Evolutionary conservation across 139 green algal genomes (phyloP).

Genomic region (Chlamydomonas applanata): DNA sequence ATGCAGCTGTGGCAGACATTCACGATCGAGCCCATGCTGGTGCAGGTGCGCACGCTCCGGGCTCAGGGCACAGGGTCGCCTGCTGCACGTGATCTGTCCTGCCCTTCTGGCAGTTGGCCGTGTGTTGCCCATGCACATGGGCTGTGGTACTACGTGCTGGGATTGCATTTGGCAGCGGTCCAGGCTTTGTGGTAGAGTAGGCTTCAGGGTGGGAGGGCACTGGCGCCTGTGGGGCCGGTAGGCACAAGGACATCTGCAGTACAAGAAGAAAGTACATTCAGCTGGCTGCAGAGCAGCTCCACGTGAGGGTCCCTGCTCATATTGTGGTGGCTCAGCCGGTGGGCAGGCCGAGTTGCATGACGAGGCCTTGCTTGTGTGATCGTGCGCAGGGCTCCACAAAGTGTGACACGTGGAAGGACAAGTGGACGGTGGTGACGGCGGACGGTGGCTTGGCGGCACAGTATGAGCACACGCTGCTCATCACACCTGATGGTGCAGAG

Average conservation of each 20-base stretch:
- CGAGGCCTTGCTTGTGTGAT: background rate
- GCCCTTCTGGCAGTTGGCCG: background rate
- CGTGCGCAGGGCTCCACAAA: conserved; percentile 28
- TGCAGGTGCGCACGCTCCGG: conserved; percentile 34
- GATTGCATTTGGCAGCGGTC: background rate
- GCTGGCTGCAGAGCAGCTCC: no score
- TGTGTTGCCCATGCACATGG: no score
- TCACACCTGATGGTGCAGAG: conserved; percentile 83
- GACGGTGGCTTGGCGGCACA: conserved; percentile 90
- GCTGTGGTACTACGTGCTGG: no score
- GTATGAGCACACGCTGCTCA: conserved; percentile 95
- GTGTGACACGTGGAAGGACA: conserved; percentile 81
- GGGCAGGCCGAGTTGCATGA: background rate
- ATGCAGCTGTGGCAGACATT: conserved; percentile 85
- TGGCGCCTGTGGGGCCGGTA: background rate
- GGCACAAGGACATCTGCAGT: background rate
- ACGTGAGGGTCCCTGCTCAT: no score
- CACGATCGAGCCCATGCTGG: conserved; percentile 98
- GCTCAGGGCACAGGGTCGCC: background rate
- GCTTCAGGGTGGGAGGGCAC: background rate
- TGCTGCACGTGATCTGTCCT: background rate
- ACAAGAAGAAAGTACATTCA: no score
- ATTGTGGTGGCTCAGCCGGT: no score
- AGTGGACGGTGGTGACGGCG: conserved; percentile 91
- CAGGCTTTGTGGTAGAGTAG: no score